phyloP scores from a whole-genome alignment of 768 basidiomycete species.

The Tylopilus felleus region DNA sequence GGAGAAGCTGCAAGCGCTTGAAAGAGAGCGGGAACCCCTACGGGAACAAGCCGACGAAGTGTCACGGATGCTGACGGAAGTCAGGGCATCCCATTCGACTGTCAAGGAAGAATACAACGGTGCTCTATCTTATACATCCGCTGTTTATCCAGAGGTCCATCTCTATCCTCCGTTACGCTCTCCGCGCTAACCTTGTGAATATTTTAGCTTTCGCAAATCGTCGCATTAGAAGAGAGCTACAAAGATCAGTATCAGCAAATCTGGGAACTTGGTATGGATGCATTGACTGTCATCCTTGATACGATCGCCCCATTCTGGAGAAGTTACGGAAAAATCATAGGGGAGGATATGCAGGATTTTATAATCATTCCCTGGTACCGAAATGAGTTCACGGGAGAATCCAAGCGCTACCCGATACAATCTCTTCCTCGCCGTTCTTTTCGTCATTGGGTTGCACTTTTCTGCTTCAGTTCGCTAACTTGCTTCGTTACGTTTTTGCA shows the following conservation, averaged over 20 bases:
- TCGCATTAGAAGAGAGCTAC: constrained; percentile 74
- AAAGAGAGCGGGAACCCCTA: constrained; percentile 44
- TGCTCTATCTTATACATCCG: constrained; percentile 64
- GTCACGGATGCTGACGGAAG: constrained; percentile 44
- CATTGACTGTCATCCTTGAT: constrained; percentile 70
- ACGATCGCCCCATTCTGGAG: constrained; percentile 79
- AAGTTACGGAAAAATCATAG: constrained; percentile 77
- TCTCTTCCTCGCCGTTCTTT: constrained; percentile 59
- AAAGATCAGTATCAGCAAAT: constrained; percentile 76
- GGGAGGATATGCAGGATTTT: constrained; percentile 75
- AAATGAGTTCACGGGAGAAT: constrained; percentile 79
- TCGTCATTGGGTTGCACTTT: constrained; percentile 65
- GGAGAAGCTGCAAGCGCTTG: constrained; percentile 48
- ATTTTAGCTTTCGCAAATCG: constrained; percentile 63
- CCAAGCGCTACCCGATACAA: constrained; percentile 60
- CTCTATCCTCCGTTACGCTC: not conserved
- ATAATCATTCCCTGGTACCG: constrained; percentile 80
- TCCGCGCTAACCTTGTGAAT: constrained; percentile 3
- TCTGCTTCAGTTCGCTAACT: constrained; percentile 47
- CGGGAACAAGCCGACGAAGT: constrained; percentile 47
- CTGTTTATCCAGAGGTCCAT: constrained; percentile 72
- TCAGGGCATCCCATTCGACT: constrained; percentile 50
- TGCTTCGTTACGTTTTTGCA: constrained; percentile 54
- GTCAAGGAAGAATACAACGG: constrained; percentile 67
- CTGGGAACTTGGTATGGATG: constrained; percentile 80